Evolutionary conservation across 2,329 filamentous ascomycete genomes (phyloP), one percentile per base, ranked within the genome.

Genomic region (Alternaria conjuncta): DNA sequence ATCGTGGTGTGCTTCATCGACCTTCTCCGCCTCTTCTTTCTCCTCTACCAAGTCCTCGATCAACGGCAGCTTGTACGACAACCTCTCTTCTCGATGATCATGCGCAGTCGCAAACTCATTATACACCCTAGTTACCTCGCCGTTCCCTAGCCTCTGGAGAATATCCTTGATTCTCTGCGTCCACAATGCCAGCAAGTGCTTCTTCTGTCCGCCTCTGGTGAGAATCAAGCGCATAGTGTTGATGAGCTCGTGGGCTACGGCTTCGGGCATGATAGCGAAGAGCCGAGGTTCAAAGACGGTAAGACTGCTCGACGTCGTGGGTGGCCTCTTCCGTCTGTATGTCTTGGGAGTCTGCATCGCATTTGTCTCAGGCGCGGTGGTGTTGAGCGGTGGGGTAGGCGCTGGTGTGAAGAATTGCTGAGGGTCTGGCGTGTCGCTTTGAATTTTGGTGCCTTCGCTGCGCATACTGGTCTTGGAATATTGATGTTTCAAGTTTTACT

Each of bases 1-100:
- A 10, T 43, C 21, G 13, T 53, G 21, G 3, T 8, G 15, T 20
- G 20, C n/a, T 41, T 47, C 9, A 13, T 36, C 18, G 2, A 36
- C 5, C 23, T 53, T 20, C 5, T 53, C 10, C 2, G 11, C 10
- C 41, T 28, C 43, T 2, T 51, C 12, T 3, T 32, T 21, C 9
- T 26, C 44, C n/a, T 9, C 49, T 11, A 2, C 28, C 4, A 11
- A 20, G 2, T 51, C 49, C 3, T 12, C 28, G 28, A 65, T 25
- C 6, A 61, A 12, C 1, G 65, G 65, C 28, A 67, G n/a, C n/a
- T 51, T 54, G 21, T 41, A 63, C 9, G 59, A 21, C 20, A 23
- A 9, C 21, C 59, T 36, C 10, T 44, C 7, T 18, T 57, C 58
- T 0, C 12, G 6, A 4, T 25, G 43, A 4, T 43, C 32, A 10